A percentile compares a stretch with the other conserved stretches of the same genome.
These are phyloP conservation scores for Alternaria solani DNA, from an alignment of 2,329 filamentous ascomycete species.

Conservation along the genomic window DNA sequence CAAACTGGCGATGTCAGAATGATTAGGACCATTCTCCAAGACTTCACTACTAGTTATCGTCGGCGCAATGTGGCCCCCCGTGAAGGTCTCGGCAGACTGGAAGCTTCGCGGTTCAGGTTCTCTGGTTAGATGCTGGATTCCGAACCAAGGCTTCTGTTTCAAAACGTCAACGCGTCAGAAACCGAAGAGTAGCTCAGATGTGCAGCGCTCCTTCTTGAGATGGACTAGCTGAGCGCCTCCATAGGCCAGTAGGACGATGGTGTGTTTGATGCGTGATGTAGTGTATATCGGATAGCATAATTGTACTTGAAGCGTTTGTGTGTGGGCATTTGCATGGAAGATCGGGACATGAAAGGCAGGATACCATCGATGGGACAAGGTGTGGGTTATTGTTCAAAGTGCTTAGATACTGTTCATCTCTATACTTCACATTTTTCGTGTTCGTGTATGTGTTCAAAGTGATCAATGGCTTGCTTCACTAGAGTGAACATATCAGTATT, in stretches of 20 bases:
- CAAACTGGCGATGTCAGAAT: constrained; percentile 74
- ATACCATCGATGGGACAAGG: constrained; percentile 17
- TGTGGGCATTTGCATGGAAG: constrained; percentile 30
- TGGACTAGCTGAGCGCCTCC: background rate
- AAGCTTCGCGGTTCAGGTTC: constrained; percentile 88
- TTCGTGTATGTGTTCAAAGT: background rate
- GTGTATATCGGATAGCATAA: constrained; percentile 22
- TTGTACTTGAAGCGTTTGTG: constrained; percentile 27
- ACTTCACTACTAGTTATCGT: constrained; percentile 95
- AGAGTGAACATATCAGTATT: too few relatives aligned
- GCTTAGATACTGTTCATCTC: constrained; percentile 12
- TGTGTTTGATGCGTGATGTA: constrained; percentile 10
- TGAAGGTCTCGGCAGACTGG: constrained; percentile 86
- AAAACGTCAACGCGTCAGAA: background rate
- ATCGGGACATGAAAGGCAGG: constrained; percentile 16
- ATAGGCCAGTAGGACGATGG: background rate
- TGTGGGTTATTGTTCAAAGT: constrained; percentile 5
- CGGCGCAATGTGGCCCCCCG: constrained; percentile 93
- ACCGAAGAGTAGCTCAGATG: background rate
- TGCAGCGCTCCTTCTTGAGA: background rate
- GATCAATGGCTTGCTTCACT: background rate
- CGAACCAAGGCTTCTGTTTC: constrained; percentile 12
- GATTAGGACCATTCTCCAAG: constrained; percentile 85
- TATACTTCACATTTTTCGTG: background rate
- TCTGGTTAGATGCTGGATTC: constrained; percentile 40